phyloP scores from a whole-genome alignment of 352 stramenopile genomes.

The Globisporangium ultimum region DNA sequence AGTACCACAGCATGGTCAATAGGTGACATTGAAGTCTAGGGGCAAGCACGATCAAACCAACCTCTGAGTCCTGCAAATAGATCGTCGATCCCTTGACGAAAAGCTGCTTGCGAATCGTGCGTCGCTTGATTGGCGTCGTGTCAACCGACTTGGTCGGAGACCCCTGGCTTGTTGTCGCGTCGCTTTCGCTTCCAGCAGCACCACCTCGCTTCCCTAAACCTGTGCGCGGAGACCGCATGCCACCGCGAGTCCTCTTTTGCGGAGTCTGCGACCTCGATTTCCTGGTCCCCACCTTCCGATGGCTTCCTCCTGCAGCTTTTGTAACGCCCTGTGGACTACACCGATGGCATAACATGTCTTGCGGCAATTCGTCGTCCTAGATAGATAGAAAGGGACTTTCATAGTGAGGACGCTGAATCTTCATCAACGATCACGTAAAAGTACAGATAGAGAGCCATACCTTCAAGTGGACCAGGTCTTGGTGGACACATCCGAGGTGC shows the following conservation, averaged over 20 bases:
- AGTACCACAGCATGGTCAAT: neutral
- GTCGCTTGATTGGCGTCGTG: constrained; percentile 19
- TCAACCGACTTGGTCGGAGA: neutral
- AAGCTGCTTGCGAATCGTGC: constrained; percentile 31
- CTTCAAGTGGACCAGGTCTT: constrained; percentile 25
- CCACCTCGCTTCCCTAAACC: constrained; percentile 4
- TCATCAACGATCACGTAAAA: neutral
- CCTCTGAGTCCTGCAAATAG: constrained; percentile 60
- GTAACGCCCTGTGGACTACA: neutral
- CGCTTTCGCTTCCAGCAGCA: constrained; percentile 9
- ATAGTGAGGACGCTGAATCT: neutral
- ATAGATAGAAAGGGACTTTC: neutral
- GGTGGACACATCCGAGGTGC: constrained; percentile 67
- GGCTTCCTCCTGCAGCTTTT: too few species aligned
- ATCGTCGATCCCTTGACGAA: constrained; percentile 66
- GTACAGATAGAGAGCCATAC: constrained; percentile 11
- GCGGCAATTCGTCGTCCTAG: constrained; percentile 12
- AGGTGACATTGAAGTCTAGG: neutral
- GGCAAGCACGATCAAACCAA: constrained; percentile 13
- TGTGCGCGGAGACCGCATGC: neutral
- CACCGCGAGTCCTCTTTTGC: neutral
- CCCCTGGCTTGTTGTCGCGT: constrained; percentile 10
- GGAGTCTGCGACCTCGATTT: neutral
- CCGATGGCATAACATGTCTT: constrained; percentile 6
- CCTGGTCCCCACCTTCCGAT: neutral